Evolutionary conservation across 1,284 basidiomycete species (phyloP).

Genomic region (Polyporus tsugae): DNA sequence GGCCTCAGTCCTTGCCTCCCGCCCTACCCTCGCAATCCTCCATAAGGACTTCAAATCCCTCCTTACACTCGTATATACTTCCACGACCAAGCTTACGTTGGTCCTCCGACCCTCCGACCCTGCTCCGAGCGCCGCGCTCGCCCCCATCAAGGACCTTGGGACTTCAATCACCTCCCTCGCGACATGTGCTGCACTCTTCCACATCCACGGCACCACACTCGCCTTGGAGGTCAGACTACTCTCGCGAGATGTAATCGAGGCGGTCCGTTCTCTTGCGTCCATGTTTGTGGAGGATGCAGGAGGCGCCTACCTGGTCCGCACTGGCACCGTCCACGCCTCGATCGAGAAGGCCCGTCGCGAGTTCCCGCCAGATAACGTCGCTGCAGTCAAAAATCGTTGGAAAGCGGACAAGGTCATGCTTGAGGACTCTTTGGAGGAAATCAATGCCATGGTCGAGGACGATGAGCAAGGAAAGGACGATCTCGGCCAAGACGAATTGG

Average conservation of each 20-base stretch:
- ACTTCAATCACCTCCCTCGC: slow-evolving; percentile 61
- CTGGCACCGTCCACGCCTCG: slow-evolving; percentile 70
- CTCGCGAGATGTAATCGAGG: slow-evolving; percentile 56
- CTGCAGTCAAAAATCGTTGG: slow-evolving; percentile 68
- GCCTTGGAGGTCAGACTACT: slow-evolving; percentile 54
- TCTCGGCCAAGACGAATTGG: slow-evolving; percentile 41
- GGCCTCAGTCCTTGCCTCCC: slow-evolving; percentile 32
- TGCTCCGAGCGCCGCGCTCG: slow-evolving; percentile 60
- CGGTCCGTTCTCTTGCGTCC: slow-evolving; percentile 51
- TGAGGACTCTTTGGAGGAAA: slow-evolving; percentile 67
- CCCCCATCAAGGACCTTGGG: slow-evolving; percentile 65
- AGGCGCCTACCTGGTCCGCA: slow-evolving; percentile 64
- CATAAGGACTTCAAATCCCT: slow-evolving; percentile 68
- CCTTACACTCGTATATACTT: slow-evolving; percentile 65
- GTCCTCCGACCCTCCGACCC: slow-evolving; percentile 69
- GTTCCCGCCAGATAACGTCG: slow-evolving; percentile 63
- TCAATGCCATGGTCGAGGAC: slow-evolving; percentile 61
- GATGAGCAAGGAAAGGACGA: slow-evolving; percentile 31
- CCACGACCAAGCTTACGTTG: slow-evolving; percentile 71
- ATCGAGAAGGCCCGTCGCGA: slow-evolving; percentile 62
- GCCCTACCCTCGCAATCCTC: slow-evolving; percentile 49
- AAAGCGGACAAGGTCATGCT: slow-evolving; percentile 63
- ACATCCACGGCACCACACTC: slow-evolving; percentile 62
- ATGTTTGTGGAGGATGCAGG: slow-evolving; percentile 45
- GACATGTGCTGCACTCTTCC: slow-evolving; percentile 65